phyloP scores from a whole-genome alignment of 805 yeast species.

The Nakazawaea ernobii region DNA sequence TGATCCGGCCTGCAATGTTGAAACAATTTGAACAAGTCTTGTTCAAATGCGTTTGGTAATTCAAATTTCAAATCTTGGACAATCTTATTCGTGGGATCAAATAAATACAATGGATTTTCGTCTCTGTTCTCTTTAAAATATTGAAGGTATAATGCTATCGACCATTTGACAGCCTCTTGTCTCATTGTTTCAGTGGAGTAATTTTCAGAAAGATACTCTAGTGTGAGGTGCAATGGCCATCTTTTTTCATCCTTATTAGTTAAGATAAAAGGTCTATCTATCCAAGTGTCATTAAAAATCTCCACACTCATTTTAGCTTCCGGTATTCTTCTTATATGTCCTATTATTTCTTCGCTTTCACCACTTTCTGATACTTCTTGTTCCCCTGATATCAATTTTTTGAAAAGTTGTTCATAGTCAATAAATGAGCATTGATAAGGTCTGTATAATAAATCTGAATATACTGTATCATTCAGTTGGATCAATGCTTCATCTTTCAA shows the following conservation, averaged over 20 bases:
- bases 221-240: constrained; percentile 62
- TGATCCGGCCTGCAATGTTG: constrained; percentile 73
- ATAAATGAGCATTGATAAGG: constrained; percentile 80
- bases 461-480: constrained; percentile 44
- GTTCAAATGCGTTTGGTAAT: constrained; percentile 47
- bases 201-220: constrained; percentile 35
- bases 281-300: constrained; percentile 37
- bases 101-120: constrained; percentile 80
- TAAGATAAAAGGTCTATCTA: constrained; percentile 61
- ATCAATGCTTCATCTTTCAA: constrained; percentile 35
- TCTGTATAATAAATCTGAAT: constrained; percentile 73
- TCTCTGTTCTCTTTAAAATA: constrained; percentile 62
- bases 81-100: constrained; percentile 76
- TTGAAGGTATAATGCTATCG: constrained; percentile 50
- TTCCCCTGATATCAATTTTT: constrained; percentile 37
- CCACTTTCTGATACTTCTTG: constrained; percentile 28
- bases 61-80: constrained; percentile 53
- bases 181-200: constrained; percentile 64
- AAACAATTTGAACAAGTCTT: constrained; percentile 60
- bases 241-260: constrained; percentile 25
- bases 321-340: constrained; percentile 46
- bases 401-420: constrained; percentile 46
- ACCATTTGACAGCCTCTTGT: constrained; percentile 86
- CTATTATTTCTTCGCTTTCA: constrained; percentile 14
- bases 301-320: constrained; percentile 38